Evolutionary conservation across 2,329 filamentous ascomycete genomes (phyloP).

Genomic region (Fusarium scirpi): DNA sequence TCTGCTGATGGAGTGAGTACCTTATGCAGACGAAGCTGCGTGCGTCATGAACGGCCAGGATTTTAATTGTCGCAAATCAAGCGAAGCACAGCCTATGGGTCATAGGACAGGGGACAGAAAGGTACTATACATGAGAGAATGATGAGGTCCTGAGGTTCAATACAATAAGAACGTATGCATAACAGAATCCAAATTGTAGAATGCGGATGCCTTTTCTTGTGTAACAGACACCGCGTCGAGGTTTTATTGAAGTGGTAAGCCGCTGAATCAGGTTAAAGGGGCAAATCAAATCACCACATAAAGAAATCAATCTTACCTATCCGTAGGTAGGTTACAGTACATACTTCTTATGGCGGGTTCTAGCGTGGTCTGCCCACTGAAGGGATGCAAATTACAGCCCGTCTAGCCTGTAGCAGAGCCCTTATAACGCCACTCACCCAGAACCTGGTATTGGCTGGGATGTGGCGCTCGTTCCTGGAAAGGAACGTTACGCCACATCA

Average conservation of each 20-base stretch:
- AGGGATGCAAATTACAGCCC: background rate
- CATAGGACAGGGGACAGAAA: conserved; percentile 18
- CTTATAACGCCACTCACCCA: conserved; percentile 14
- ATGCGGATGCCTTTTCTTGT: background rate
- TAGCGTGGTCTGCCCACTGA: conserved; percentile 19
- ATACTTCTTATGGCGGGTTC: background rate
- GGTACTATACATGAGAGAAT: background rate
- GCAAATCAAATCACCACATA: conserved; percentile 20
- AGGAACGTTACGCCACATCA: conserved; percentile 28
- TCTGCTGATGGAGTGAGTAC: conserved; percentile 5
- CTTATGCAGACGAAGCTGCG: conserved; percentile 16
- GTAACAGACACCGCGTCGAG: conserved; percentile 6
- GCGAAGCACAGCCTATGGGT: conserved; percentile 12
- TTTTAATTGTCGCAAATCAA: conserved; percentile 37
- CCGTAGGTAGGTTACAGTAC: too few species aligned
- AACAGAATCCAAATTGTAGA: background rate
- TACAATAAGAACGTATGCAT: background rate
- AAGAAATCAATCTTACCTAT: background rate
- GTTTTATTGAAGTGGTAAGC: conserved; percentile 9
- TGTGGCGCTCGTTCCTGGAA: conserved; percentile 27
- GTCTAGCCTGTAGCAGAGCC: background rate
- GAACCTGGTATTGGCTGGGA: conserved; percentile 1
- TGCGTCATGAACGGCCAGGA: conserved; percentile 36
- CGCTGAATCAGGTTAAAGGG: conserved; percentile 20
- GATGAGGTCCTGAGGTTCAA: background rate